Conservation (phyloP, 2,329 filamentous ascomycete species). For the Trichoderma simmonsii region DNA sequence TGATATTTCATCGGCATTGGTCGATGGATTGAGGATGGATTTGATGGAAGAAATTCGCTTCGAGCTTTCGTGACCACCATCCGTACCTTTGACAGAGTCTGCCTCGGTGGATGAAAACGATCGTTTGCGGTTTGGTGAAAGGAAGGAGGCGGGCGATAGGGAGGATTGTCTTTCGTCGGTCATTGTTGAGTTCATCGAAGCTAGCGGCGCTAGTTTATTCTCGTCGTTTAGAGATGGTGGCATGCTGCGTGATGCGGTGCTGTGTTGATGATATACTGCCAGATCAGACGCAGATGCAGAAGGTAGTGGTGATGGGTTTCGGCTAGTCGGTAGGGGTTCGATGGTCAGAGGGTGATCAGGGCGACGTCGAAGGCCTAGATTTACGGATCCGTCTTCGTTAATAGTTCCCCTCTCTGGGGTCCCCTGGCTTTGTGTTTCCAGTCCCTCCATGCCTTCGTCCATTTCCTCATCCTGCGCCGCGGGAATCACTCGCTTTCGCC, state of each 20-base stretch:
- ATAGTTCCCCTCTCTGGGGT: constrained; percentile 52
- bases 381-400: constrained; percentile 64
- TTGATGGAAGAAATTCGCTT: constrained; percentile 72
- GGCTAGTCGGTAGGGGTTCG: constrained; percentile 46
- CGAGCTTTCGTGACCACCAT: constrained; percentile 45
- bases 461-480: constrained; percentile 56
- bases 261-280: constrained; percentile 50
- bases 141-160: constrained; percentile 58
- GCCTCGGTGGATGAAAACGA: constrained; percentile 62
- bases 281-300: constrained; percentile 41
- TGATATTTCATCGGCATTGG: constrained; percentile 25
- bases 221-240: constrained; percentile 49
- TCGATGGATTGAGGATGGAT: constrained; percentile 65
- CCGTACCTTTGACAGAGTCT: constrained; percentile 39
- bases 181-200: constrained; percentile 40
- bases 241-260: constrained; percentile 37
- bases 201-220: constrained; percentile 57
- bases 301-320: constrained; percentile 43
- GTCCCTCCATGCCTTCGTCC: constrained; percentile 48
- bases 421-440: constrained; percentile 37
- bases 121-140: constrained; percentile 61
- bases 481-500: constrained; percentile 89
- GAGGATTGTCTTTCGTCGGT: constrained; percentile 54
- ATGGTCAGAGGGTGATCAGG: constrained; percentile 45
- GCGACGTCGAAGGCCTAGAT: constrained; percentile 55